A percentile compares a stretch with the other conserved stretches of the same genome.
These are phyloP conservation scores for Favolaschia claudopus DNA, from an alignment of 768 basidiomycete genomes.

Conservation along the genomic window DNA sequence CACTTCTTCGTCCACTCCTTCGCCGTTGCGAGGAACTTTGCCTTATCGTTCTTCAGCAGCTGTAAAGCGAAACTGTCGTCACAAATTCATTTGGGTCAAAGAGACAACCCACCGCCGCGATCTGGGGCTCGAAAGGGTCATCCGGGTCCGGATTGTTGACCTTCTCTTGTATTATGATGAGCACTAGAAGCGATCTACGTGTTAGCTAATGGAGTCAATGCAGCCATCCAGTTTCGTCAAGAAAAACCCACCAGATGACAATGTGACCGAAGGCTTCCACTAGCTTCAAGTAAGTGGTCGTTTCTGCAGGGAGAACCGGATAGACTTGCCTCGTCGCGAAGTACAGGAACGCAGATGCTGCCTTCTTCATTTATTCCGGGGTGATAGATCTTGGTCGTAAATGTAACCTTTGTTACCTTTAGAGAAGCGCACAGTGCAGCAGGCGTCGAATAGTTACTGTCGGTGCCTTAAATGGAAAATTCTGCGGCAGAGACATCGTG, in stretches of 20 bases:
- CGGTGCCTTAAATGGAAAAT: constrained; percentile 90
- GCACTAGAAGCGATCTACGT: constrained; percentile 53
- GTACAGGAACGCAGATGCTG: constrained; percentile 81
- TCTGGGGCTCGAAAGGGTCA: constrained; percentile 89
- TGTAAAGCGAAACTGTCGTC: constrained; percentile 37
- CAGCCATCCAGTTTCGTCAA: neutral
- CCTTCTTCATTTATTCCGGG: constrained; percentile 93
- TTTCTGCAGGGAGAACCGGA: neutral
- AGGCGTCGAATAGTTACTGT: constrained; percentile 50
- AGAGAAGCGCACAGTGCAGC: neutral
- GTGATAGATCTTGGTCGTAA: constrained; percentile 89
- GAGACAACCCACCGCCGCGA: constrained; percentile 71
- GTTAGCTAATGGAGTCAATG: no score
- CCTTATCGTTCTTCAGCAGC: constrained; percentile 80
- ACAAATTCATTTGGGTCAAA: neutral
- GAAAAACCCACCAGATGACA: constrained; percentile 65
- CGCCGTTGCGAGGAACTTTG: constrained; percentile 78
- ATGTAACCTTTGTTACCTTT: constrained; percentile 65
- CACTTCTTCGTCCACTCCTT: constrained; percentile 89
- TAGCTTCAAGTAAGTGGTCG: constrained; percentile 34
- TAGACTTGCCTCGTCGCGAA: constrained; percentile 78
- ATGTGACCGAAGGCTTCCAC: constrained; percentile 87
- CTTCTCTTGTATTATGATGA: constrained; percentile 82
- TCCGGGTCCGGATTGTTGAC: constrained; percentile 88
- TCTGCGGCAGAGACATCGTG: constrained; percentile 73